phyloP scores from a whole-genome alignment of 192 early-diverging fungal species.

The Backusella macrospora region DNA sequence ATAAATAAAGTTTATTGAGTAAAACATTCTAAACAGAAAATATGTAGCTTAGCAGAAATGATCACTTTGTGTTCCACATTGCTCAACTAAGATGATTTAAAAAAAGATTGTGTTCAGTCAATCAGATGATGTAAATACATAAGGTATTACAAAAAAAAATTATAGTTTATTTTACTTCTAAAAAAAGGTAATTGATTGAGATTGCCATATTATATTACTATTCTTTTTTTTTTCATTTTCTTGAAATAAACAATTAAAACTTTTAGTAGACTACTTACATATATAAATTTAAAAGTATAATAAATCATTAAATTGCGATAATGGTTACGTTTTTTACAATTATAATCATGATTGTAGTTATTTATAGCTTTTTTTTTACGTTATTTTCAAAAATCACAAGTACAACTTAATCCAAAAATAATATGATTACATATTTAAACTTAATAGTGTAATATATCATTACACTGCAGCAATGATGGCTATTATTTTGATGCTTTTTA shows the following conservation, averaged over 20 bases:
- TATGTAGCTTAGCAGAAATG: constrained; percentile 2
- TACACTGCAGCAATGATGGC: background rate
- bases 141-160: background rate
- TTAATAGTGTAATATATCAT: background rate
- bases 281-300: background rate
- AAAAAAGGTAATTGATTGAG: too few relatives aligned
- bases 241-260: too few relatives aligned
- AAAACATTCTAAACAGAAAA: too few relatives aligned
- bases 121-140: constrained; percentile 10
- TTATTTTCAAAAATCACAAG: background rate
- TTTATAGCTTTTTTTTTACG: background rate
- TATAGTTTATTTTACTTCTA: too few relatives aligned
- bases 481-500: background rate
- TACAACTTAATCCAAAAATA: too few relatives aligned
- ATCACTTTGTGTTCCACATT: background rate
- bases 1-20: too few relatives aligned
- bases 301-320: background rate
- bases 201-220: too few relatives aligned
- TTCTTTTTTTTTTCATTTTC: too few relatives aligned
- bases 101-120: background rate
- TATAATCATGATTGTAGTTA: background rate
- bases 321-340: background rate
- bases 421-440: background rate
- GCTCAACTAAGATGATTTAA: background rate
- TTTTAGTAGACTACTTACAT: background rate